phyloP scores from a whole-genome alignment of 352 stramenopile species.

The Phytophthora chlamydospora region DNA sequence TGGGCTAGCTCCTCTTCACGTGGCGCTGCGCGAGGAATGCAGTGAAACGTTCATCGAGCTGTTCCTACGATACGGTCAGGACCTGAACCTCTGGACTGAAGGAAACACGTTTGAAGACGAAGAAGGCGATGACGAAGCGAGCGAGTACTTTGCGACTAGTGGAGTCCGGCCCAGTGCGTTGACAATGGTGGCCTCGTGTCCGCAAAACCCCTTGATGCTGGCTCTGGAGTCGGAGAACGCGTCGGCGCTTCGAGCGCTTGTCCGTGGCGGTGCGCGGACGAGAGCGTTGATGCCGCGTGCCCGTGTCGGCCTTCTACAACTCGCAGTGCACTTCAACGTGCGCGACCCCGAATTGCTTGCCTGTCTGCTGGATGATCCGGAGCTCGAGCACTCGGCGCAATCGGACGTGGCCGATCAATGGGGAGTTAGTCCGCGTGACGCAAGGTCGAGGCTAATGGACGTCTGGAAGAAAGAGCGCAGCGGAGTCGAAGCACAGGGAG shows the following conservation, averaged over 20 bases:
- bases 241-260: constrained; percentile 49
- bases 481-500: constrained; percentile 4
- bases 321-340: constrained; percentile 42
- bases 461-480: constrained; percentile 33
- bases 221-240: constrained; percentile 60
- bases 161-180: constrained; percentile 10
- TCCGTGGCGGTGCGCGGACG: constrained; percentile 52
- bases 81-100: constrained; percentile 75
- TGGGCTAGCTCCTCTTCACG: constrained; percentile 58
- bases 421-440: constrained; percentile 43
- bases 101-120: constrained; percentile 30
- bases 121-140: constrained; percentile 5
- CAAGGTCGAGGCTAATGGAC: constrained; percentile 29
- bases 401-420: constrained; percentile 45
- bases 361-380: constrained; percentile 28
- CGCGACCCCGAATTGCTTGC: constrained; percentile 31
- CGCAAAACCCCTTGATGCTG: constrained; percentile 58
- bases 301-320: constrained; percentile 57
- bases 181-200: constrained; percentile 16
- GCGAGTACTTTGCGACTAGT: constrained; percentile 13
- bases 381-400: constrained; percentile 32
- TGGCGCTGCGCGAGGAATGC: constrained; percentile 52
- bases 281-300: constrained; percentile 49
- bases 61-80: constrained; percentile 52
- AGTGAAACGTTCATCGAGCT: constrained; percentile 50